Base-by-base conservation (phyloP, 768 basidiomycete species). In the Leccinum truebloodii region DNA sequence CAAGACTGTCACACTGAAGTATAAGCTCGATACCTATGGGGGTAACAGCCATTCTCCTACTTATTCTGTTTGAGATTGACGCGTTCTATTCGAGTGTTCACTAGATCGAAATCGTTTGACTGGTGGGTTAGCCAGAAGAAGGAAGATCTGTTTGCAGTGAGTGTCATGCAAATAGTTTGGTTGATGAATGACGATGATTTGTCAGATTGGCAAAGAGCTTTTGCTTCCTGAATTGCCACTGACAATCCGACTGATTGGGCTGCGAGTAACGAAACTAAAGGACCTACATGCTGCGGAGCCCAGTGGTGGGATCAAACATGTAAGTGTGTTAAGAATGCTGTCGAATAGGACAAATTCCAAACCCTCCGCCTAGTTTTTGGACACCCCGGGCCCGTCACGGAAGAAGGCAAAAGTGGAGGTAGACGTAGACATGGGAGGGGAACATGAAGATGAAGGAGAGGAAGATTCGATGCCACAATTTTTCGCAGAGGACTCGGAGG, bases 21-120 rank as follows among this genome's bases (percentile, higher is more conserved):
- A 88, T 73, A 99, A 99, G 77, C 81, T 93, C 35, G 89, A 95
- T 69, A 94, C 88, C 1, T 98, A 87, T 73, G 86, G 96, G 80
- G 87, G 92, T 86, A 59, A 67, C 6, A 13, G 4, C 48, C 52
- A 52, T 10, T 52, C 12, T 49, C 51, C 24, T 57, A 24, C 46
- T 35, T 59, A 30, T n/a, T 26, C 30, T 48, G 8, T 32, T 41
- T 46, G 52, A 1, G 54, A 52, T 54, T 68, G 59, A 71, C 50
- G 14, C 14, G 30, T 59, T 28, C 28, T 55, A 48, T 52, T 48
- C 30, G 53, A 90, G 88, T 89, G 1, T 89, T 89, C 68, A 93
- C 92, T 16, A 86, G 95, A 34, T 90, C 95, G 5, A 89, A 88
- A 71, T 92, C 93, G 2, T 83, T 88, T 44, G 79, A 86, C 63